phyloP scores from a whole-genome alignment of 495 filamentous ascomycete genomes.

The Neurospora sp. region DNA sequence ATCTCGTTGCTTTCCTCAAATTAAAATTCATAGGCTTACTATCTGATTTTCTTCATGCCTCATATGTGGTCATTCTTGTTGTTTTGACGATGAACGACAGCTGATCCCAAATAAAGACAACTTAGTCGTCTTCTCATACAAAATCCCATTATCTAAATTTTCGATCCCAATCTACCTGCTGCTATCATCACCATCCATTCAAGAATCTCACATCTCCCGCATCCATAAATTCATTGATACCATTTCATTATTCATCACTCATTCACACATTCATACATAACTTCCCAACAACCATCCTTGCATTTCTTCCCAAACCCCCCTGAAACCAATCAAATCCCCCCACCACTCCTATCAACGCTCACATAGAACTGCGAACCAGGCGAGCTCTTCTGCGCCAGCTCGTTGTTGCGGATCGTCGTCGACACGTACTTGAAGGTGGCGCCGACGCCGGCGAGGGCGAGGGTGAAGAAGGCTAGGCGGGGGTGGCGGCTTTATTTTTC shows the following conservation, averaged over 20 bases:
- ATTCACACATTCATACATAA: no score
- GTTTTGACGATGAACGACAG: neutral
- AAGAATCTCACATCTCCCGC: neutral
- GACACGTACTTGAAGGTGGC: slow-evolving; percentile 26
- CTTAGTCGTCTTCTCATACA: neutral
- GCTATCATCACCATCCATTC: neutral
- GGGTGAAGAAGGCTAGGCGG: slow-evolving; percentile 16
- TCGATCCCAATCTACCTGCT: neutral
- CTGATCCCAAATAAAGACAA: neutral
- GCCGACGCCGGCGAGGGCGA: slow-evolving; percentile 18
- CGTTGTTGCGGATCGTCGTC: slow-evolving; percentile 27
- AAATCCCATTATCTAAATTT: no score
- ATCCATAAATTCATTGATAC: neutral
- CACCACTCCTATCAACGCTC: slow-evolving; percentile 39
- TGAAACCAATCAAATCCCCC: slow-evolving; percentile 33
- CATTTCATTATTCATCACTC: neutral
- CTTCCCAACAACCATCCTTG: no score
- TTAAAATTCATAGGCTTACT: neutral
- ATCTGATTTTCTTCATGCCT: neutral
- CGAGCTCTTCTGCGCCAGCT: slow-evolving; percentile 28
- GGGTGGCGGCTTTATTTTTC: slow-evolving; percentile 27
- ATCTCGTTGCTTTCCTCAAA: neutral
- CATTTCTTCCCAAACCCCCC: no score
- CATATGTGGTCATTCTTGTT: neutral
- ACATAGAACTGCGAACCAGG: slow-evolving; percentile 27